Conservation (phyloP, 1,139 yeast genomes). For the Blastobotrys proliferans region DNA sequence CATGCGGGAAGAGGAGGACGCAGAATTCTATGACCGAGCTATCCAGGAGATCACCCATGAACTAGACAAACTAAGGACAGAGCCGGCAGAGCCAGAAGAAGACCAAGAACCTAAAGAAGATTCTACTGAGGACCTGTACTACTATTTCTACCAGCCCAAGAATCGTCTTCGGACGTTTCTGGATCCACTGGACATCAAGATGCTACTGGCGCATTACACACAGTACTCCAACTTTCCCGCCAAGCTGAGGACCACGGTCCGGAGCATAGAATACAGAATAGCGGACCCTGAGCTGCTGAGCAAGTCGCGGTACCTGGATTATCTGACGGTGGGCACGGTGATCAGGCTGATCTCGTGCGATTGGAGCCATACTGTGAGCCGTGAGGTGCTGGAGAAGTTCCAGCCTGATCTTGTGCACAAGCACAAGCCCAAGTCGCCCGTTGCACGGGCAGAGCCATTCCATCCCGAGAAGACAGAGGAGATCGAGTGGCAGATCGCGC, state of each 20-base stretch:
- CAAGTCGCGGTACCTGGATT: conserved; percentile 16
- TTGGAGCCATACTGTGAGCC: conserved; percentile 12
- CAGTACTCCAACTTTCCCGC: conserved; percentile 15
- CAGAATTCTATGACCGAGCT: conserved; percentile 4
- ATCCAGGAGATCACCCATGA: conserved; percentile 6
- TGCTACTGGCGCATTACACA: conserved; percentile 13
- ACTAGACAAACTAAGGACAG: not conserved
- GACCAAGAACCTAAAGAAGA: not conserved
- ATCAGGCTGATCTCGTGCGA: conserved; percentile 17
- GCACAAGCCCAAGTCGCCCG: conserved; percentile 11
- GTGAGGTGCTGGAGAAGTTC: conserved; percentile 5
- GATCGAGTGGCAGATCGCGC: not conserved
- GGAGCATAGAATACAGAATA: conserved; percentile 1
- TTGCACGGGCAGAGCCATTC: conserved; percentile 3
- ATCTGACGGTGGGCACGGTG: conserved; percentile 14
- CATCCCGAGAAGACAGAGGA: conserved; percentile 9
- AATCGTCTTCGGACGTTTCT: conserved; percentile 14
- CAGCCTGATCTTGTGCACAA: conserved; percentile 2
- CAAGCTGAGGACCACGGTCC: conserved; percentile 6
- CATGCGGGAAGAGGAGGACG: conserved; percentile 8
- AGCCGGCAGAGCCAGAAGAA: not conserved
- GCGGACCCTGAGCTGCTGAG: conserved; percentile 10
- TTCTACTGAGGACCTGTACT: conserved; percentile 9
- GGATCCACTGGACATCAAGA: conserved; percentile 15
- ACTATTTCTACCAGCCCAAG: conserved; percentile 17